Conservation (phyloP, 768 basidiomycete species). For the Calvatia gigantea region DNA sequence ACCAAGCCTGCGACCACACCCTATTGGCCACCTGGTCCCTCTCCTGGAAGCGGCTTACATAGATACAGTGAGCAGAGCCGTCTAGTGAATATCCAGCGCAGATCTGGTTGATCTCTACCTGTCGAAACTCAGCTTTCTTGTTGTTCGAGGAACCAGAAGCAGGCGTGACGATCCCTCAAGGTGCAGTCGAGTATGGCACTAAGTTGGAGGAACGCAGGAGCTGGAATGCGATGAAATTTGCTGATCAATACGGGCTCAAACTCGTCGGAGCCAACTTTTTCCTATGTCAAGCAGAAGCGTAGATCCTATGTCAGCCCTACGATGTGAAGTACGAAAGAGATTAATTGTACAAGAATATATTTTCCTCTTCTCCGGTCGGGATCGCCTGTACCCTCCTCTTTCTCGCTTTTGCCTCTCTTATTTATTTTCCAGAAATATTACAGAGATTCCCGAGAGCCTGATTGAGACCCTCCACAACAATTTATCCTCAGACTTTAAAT, state of each 20-base stretch:
- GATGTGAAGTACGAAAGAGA: no score
- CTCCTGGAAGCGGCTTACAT: constrained; percentile 49
- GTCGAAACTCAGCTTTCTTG: constrained; percentile 40
- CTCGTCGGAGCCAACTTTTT: constrained; percentile 62
- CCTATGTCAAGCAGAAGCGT: constrained; percentile 17
- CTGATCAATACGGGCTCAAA: constrained; percentile 44
- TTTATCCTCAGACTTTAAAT: no score
- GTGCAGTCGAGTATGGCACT: constrained; percentile 43
- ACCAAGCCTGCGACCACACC: constrained; percentile 47
- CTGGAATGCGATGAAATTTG: constrained; percentile 58
- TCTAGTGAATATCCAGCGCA: not conserved
- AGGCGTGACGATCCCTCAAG: constrained; percentile 36
- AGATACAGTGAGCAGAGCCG: no score
- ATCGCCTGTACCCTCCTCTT: no score
- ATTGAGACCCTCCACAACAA: not conserved
- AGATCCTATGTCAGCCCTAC: no score
- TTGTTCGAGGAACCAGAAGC: constrained; percentile 55
- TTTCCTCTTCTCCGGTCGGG: no score
- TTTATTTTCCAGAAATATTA: no score
- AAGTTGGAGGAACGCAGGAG: constrained; percentile 42
- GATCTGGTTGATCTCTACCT: not conserved
- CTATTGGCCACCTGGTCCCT: constrained; percentile 55
- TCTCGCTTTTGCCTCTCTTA: no score
- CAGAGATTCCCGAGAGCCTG: no score
- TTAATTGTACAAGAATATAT: no score